Base-by-base conservation (phyloP, 2,329 filamentous ascomycete species). In the Neonectria ditissima region DNA sequence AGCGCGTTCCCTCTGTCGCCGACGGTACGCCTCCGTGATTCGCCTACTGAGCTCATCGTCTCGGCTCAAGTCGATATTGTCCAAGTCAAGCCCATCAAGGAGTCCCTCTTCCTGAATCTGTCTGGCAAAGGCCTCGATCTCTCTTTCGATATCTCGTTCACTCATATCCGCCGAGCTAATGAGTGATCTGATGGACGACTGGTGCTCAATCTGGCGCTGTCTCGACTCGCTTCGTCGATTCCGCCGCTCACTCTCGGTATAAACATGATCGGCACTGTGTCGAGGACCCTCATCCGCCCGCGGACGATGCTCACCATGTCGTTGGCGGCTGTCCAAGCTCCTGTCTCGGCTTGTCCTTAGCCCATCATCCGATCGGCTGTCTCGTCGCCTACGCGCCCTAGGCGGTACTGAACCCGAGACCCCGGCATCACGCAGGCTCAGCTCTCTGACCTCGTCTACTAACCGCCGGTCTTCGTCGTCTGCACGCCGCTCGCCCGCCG, bases 41-140 rank as follows among this genome's bases (percentile, higher is more conserved):
- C 92, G 89, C 73, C 95, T 92, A 68, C 92, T 97, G 16, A 98
- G 88, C 73, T 97, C 93, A 73, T 97, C 94, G 75, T 97, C 93
- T 73, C 94, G 92, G 52, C 83, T 88, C 16, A 93, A 84, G 66
- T 95, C 94, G 57, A 97, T 89, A 67, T 94, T 94, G 72, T 96
- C 92, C 59, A 97, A 81, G 75, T 97, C 94, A 50, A 97, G 89
- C 18, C 93, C 94, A 72, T 97, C 93, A 34, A 97, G 79, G 20
- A 97, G 80, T 0, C 95, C 94, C 74, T 97, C 93, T 67, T 95
- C 91, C 69, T 94, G 86, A 63, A 97, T 97, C 75, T 97, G 93
- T 45, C 93, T 88, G 69, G 97, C 87, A 72, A 97, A 97, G 64
- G 96, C 93, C 69, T 96, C 87, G 63, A 97, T 97, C 75, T 97